Base-by-base conservation (phyloP, 371 early-diverging fungal genomes). In the Mucor piriformis region DNA sequence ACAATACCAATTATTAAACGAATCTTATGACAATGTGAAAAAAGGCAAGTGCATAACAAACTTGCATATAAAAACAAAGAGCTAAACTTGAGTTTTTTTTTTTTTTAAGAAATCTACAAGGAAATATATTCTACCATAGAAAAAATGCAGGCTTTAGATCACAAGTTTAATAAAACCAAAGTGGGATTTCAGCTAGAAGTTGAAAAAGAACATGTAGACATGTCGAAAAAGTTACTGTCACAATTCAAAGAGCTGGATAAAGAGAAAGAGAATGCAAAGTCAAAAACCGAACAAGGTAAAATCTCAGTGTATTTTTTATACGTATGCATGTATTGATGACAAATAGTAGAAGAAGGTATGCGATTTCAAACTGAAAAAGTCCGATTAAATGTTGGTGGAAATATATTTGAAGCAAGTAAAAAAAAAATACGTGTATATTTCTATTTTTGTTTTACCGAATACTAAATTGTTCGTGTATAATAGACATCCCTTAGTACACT, bases 401-500 rank as follows among this genome's bases (percentile, higher is more conserved):
- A 48, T 37, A 54, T 70, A 13, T 74, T 72, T 57, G 73, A 72
- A 69, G 75, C 63, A 62, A 57, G 27, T 6, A 3, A 34, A 43
- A 18, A 16, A 43, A 16, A 29, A 29, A 29, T 6, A 29, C 4
- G 8, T 6, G 8, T 29, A 29, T 8, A 29, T 29, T 23, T 8
- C n/a, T n/a, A n/a, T n/a, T n/a, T n/a, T n/a, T n/a, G n/a, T n/a
- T 37, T 11, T n/a, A 37, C 38, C n/a, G 38, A 15, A 37, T 37
- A 15, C 38, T 15, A 37, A 15, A 11, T 37, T 1, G 4, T 37
- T 5, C 4, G 15, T 15, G 11, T n/a, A 13, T 12, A 15, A 37
- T 55, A 74, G 69, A 77, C 77, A 43, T 69, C 72, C 6, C 23
- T 71, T 29, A 67, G 61, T 44, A 77, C 77, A 40, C 57, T 77